Evolutionary conservation across 305 asterid species (phyloP), one percentile per base, ranked within the genome.

Genomic region (Solanum aculeatissimum): DNA sequence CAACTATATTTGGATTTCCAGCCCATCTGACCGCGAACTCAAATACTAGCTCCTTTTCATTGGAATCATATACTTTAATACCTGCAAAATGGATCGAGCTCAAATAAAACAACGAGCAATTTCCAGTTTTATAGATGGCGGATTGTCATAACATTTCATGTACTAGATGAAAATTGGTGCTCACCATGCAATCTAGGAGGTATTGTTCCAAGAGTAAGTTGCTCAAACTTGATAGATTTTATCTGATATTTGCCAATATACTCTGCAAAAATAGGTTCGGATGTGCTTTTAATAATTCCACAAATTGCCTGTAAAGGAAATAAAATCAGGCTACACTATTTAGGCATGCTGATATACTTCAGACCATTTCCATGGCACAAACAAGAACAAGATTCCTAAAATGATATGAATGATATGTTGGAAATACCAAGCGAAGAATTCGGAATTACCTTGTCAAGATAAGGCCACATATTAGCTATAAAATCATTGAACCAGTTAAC

Each of bases 401-500:
- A 60, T n/a, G 42, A 55, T 78, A 55, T 53, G 21, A 78, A 57
- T 19, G 63, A 38, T 25, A 38, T 49, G 45, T 16, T 13, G 9
- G 49, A 68, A 21, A 47, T 63, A 58, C 19, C 14, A 21, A 29
- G 75, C 3, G 47, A 4, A 29, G 27, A 29, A 35, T 51, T 78
- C 6, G 72, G 35, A 69, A 25, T 89, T 85, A 94, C 98, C 97
- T 93, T 93, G 88, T 95, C 95, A 69, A 95, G 89, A 85, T 88
- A 89, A 1, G 97, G 97, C 98, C 98, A 94, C 88, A 86, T 91
- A 84, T 86, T 80, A 42, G 49, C 83, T 74, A 94, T 84, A 74
- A 91, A 83, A 85, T 88, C 89, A 96, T 95, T 95, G 63, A 94
- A 81, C 98, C 98, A 94, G 86, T 95, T 93, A 75, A 94, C 97